Evolutionary conservation across 306 rosid species (phyloP).

Genomic region (Acacia confusa): DNA sequence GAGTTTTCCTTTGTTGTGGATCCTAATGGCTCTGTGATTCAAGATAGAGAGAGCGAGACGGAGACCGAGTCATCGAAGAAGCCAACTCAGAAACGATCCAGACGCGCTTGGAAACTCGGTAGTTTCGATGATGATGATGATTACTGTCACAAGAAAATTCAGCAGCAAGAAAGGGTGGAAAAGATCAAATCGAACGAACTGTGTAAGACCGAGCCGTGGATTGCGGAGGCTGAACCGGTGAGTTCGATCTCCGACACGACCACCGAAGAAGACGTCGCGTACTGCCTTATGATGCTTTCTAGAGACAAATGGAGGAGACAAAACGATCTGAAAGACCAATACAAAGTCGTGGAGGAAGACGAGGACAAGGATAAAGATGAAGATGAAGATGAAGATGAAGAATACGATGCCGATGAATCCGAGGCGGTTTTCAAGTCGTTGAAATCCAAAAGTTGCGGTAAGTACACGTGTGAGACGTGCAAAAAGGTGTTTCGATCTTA

Average conservation of each 20-base stretch:
- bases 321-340: neutral
- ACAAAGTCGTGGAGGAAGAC: neutral
- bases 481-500: constrained; percentile 75
- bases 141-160: neutral
- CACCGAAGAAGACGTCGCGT: constrained; percentile 76
- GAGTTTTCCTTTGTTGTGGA: neutral
- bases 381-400: constrained; percentile 24
- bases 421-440: constrained; percentile 47
- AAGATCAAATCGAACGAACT: constrained; percentile 31
- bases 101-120: constrained; percentile 50
- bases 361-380: neutral
- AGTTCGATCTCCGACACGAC: constrained; percentile 78
- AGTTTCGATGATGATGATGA: neutral
- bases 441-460: constrained; percentile 44
- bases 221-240: constrained; percentile 49
- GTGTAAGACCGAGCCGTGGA: constrained; percentile 43
- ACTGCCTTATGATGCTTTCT: constrained; percentile 83
- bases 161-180: constrained; percentile 10
- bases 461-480: constrained; percentile 92
- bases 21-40: constrained; percentile 57
- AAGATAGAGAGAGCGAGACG: constrained; percentile 79
- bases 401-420: constrained; percentile 55
- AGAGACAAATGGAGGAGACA: constrained; percentile 67
- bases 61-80: constrained; percentile 85
- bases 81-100: constrained; percentile 69